Evolutionary conservation across 371 early-diverging fungal genomes (phyloP), one percentile per base, ranked within the genome.

Genomic region (Mortierella sp.): DNA sequence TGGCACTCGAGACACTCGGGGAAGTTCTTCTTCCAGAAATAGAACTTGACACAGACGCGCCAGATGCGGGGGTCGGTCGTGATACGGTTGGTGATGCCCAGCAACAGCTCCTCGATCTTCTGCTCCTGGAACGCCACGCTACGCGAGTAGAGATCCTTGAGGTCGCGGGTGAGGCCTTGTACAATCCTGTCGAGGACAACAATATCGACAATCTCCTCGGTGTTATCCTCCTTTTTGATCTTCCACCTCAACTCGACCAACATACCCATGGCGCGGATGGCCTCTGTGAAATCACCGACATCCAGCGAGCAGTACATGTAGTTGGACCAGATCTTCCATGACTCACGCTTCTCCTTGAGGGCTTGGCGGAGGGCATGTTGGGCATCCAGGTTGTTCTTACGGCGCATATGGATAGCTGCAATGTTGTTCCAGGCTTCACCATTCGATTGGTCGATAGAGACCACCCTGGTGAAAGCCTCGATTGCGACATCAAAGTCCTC

Each of bases 361-460:
- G 97, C 98, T 87, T 97, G 96, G 75, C 94, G 92, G 26, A 98
- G 90, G 0, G 97, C 95, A 45, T 94, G 90, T 84, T 94, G 96
- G 0, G 98, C 99, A 71, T 97, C 96, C 70, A 91, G 58, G 81
- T 94, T 91, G 74, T 92, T 92, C 75, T 92, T 92, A 82, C 91
- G 87, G 21, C 89, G 92, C 71, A 97, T 84, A 81, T 96, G 95
- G 54, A 96, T 93, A 8, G 97, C 94, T 0, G 98, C 97, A 76
- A 99, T 88, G 88, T 99, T 99, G 86, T 95, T 99, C 98, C 99
- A 99, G 47, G 98, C 98, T 89, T 98, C 99, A 45, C 95, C 96
- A 83, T 98, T 97, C 79, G 95, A 94, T 68, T 88, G 82, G 80
- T 98, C 96, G 45, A 99, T 81, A 19, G 91, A 78, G 10, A 96